These are phyloP conservation scores for Puccinia novopanici DNA, from an alignment of 1,284 basidiomycete genomes.

Conservation along the genomic window DNA sequence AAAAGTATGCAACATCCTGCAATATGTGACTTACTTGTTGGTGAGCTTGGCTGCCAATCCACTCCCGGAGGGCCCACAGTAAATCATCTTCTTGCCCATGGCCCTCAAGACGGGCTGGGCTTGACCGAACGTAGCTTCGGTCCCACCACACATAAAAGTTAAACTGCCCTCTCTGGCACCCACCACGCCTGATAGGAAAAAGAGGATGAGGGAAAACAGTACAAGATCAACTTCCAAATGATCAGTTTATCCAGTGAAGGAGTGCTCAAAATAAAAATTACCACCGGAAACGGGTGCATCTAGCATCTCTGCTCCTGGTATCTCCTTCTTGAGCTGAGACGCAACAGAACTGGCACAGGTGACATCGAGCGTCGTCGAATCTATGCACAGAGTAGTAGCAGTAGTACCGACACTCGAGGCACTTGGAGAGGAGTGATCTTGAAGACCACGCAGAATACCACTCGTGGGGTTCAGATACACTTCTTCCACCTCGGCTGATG, in stretches of 20 bases:
- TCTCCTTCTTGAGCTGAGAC: neutral
- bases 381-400: constrained; percentile 80
- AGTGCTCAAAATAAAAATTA: constrained; percentile 56
- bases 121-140: constrained; percentile 66
- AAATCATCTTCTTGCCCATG: constrained; percentile 79
- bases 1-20: too few species aligned
- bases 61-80: constrained; percentile 82
- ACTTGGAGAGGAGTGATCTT: constrained; percentile 45
- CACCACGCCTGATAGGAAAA: constrained; percentile 66
- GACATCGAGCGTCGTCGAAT: constrained; percentile 78
- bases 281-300: constrained; percentile 91
- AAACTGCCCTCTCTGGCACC: constrained; percentile 81
- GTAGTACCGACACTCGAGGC: too few species aligned
- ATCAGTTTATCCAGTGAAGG: too few species aligned
- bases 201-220: too few species aligned
- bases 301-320: constrained; percentile 74
- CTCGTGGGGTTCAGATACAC: constrained; percentile 69
- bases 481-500: constrained; percentile 73
- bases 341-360: constrained; percentile 64
- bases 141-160: constrained; percentile 87
- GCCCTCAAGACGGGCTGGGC: constrained; percentile 64
- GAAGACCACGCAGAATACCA: constrained; percentile 64
- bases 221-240: too few species aligned
- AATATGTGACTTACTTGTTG: constrained; percentile 78
- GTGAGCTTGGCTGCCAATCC: constrained; percentile 83